Conservation (phyloP, 73 alveolate species). For the Paramecium tetraurelia region DNA sequence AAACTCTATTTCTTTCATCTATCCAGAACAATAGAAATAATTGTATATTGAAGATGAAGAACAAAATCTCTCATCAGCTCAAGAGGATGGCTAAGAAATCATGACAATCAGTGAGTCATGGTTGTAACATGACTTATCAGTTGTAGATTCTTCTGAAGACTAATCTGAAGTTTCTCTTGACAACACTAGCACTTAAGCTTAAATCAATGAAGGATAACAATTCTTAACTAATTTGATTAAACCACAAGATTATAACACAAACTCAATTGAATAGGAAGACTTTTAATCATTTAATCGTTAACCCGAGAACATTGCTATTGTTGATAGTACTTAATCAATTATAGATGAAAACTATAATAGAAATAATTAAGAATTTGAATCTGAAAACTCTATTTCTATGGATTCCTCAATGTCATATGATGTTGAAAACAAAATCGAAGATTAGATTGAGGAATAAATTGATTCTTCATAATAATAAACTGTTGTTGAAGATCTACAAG, state of each 20-base stretch:
- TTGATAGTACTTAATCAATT: background rate
- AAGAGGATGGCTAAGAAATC: background rate
- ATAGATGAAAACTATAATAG: background rate
- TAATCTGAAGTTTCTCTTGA: background rate
- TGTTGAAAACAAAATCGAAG: background rate
- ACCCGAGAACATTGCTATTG: background rate
- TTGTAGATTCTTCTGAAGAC: background rate
- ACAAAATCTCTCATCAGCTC: background rate
- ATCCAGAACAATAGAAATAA: background rate
- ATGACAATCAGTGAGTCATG: constrained; percentile 6
- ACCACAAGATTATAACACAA: background rate
- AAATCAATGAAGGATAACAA: background rate
- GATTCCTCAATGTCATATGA: background rate
- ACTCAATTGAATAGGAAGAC: background rate
- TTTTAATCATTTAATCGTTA: background rate
- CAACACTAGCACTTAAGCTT: background rate
- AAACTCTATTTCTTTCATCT: background rate
- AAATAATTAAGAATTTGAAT: background rate
- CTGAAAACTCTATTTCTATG: background rate
- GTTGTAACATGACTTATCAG: background rate
- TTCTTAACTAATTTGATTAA: background rate
- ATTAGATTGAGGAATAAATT: background rate
- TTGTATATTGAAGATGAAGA: background rate
- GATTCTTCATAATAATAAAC: background rate
- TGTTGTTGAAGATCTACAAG: background rate